Evolutionary conservation across 441 rosid species (phyloP).

Genomic region (Omphalea diandra): DNA sequence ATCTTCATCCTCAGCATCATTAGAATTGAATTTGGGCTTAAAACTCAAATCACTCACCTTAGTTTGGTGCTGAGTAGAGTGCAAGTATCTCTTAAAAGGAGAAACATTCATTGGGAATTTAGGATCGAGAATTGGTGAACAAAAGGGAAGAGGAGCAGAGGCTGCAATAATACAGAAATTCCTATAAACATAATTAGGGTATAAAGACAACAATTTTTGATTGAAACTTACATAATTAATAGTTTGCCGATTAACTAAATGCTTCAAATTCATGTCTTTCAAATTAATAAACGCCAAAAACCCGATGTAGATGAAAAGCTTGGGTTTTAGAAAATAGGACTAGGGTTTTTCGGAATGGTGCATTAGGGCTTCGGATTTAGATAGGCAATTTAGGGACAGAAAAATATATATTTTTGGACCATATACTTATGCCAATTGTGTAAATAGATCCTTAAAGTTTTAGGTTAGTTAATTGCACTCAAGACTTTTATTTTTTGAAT

Average conservation of each 20-base stretch:
- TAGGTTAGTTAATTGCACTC: no score
- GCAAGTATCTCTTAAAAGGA: slow-evolving; percentile 39
- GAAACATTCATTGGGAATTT: slow-evolving; percentile 20
- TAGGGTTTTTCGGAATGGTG: no score
- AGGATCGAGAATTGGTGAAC: slow-evolving; percentile 10
- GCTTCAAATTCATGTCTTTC: slow-evolving; percentile 42
- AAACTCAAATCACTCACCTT: slow-evolving; percentile 21
- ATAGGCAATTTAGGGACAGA: no score
- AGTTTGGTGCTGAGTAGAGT: slow-evolving; percentile 38
- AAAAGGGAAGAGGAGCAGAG: slow-evolving; percentile 23
- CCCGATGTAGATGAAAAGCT: no score
- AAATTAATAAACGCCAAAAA: neutral
- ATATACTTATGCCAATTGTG: no score
- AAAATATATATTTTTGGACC: no score
- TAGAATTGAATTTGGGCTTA: slow-evolving; percentile 20
- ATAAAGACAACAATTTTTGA: slow-evolving; percentile 26
- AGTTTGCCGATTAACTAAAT: slow-evolving; percentile 40
- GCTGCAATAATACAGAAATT: slow-evolving; percentile 33
- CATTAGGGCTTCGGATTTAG: no score
- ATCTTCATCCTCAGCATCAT: slow-evolving; percentile 48
- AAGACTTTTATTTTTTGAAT: no score
- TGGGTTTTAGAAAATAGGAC: no score
- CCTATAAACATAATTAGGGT: slow-evolving; percentile 18
- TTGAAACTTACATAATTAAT: slow-evolving; percentile 35
- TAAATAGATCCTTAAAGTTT: no score